These are phyloP conservation scores for Pleurotus eryngii DNA, from an alignment of 768 basidiomycete species.

Conservation along the genomic window DNA sequence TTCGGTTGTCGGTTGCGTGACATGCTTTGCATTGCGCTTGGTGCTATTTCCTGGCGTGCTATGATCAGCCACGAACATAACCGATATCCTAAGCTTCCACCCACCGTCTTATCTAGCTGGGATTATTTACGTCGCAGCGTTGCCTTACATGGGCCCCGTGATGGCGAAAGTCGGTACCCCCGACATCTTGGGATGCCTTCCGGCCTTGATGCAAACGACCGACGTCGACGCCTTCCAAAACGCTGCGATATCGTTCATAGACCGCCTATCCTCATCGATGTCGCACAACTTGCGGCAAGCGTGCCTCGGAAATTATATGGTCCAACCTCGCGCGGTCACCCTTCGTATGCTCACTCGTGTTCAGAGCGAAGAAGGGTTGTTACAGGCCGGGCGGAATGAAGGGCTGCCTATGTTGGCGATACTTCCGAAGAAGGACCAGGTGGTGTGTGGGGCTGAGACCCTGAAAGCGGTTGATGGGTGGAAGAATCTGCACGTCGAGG, in stretches of 20 bases:
- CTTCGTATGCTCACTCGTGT: slow-evolving; percentile 17
- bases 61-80: slow-evolving; percentile 18
- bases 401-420: slow-evolving; percentile 24
- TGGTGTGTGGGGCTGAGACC: slow-evolving; percentile 18
- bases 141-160: slow-evolving; percentile 24
- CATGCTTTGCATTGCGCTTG: neutral
- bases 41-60: neutral
- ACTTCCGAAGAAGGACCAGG: slow-evolving; percentile 21
- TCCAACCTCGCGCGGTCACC: slow-evolving; percentile 23
- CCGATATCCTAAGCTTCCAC: slow-evolving; percentile 23
- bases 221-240: slow-evolving; percentile 22
- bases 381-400: slow-evolving; percentile 18
- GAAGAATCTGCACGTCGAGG: slow-evolving; percentile 20
- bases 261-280: slow-evolving; percentile 9
- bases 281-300: slow-evolving; percentile 8
- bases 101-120: slow-evolving; percentile 23
- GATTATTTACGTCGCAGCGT: slow-evolving; percentile 22
- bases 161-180: slow-evolving; percentile 17
- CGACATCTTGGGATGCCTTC: slow-evolving; percentile 13
- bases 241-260: slow-evolving; percentile 17
- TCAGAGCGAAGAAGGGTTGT: slow-evolving; percentile 21
- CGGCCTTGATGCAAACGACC: slow-evolving; percentile 14
- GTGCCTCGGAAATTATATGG: slow-evolving; percentile 20
- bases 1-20: neutral
- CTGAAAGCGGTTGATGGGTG: slow-evolving; percentile 21